A percentile compares a stretch with the other conserved stretches of the same genome.
phyloP scores from a whole-genome alignment of 2,329 filamentous ascomycete species.

The Trichocomaceae sp. region DNA sequence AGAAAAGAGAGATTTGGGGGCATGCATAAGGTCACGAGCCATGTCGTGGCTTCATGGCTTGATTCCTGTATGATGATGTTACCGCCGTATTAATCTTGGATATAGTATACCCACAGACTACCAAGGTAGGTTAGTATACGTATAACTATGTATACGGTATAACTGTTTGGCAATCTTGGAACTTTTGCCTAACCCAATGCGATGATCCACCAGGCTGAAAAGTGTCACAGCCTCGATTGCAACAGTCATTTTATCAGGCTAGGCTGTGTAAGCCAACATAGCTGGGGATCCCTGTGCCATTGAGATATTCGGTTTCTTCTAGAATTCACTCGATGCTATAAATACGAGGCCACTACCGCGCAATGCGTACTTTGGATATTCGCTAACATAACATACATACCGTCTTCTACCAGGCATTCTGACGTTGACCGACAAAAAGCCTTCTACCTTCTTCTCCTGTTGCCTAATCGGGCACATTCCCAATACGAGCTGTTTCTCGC shows the following conservation, averaged over 20 bases:
- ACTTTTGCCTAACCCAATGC: neutral
- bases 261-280: neutral
- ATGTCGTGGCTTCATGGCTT: neutral
- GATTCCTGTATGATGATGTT: neutral
- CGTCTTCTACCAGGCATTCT: neutral
- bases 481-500: neutral
- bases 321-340: neutral
- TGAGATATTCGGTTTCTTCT: neutral
- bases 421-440: neutral
- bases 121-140: too few species aligned
- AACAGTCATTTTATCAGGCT: neutral
- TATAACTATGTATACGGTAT: too few species aligned
- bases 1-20: neutral
- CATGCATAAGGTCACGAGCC: neutral
- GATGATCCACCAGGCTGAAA: neutral
- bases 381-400: neutral
- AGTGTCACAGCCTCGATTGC: neutral
- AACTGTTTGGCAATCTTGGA: too few species aligned
- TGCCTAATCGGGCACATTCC: neutral
- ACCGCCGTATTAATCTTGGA: neutral
- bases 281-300: too few species aligned
- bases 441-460: neutral
- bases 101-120: too few species aligned
- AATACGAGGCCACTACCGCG: neutral
- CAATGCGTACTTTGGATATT: neutral